These are phyloP conservation scores for Tuber brumale DNA, from an alignment of 495 filamentous ascomycete species.

Conservation along the genomic window DNA sequence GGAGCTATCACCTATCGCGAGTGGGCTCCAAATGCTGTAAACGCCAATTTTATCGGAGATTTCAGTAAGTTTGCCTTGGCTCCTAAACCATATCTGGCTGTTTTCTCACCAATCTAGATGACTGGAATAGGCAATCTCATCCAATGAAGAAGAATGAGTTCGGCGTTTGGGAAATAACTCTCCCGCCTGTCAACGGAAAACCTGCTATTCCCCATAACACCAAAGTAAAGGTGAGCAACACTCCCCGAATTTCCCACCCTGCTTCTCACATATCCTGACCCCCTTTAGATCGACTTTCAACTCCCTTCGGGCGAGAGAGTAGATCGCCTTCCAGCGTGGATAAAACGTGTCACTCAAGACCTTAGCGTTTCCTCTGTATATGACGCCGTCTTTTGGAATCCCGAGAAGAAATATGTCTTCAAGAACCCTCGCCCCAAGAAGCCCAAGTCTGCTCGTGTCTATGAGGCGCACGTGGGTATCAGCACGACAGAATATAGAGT, in stretches of 20 bases:
- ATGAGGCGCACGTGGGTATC: conserved; percentile 97
- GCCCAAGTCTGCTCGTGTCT: conserved; percentile 79
- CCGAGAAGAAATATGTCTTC: conserved; percentile 71
- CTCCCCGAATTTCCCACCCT: conserved; percentile 7
- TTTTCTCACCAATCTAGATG: conserved; percentile 54
- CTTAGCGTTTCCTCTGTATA: conserved; percentile 80
- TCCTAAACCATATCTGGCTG: conserved; percentile 10
- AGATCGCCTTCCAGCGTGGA: conserved; percentile 91
- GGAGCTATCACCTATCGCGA: conserved; percentile 86
- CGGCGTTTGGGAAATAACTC: conserved; percentile 78
- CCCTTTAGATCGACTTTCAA: conserved; percentile 69
- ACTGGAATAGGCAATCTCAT: conserved; percentile 74
- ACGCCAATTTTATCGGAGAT: conserved; percentile 86
- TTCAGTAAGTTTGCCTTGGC: conserved; percentile 61
- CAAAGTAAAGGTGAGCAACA: conserved; percentile 71
- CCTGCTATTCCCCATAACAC: conserved; percentile 84
- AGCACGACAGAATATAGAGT: conserved; percentile 84
- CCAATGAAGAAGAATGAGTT: conserved; percentile 78
- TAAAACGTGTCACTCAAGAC: conserved; percentile 92
- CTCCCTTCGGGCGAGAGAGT: conserved; percentile 70
- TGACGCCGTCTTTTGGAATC: conserved; percentile 96
- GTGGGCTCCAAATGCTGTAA: conserved; percentile 85
- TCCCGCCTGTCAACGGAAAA: conserved; percentile 65
- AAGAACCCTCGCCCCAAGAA: conserved; percentile 75
- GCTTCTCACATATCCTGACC: conserved; percentile 32